Base-by-base conservation (phyloP, 176 grass and related monocot genomes). In the Hyparrhenia diplandra region DNA sequence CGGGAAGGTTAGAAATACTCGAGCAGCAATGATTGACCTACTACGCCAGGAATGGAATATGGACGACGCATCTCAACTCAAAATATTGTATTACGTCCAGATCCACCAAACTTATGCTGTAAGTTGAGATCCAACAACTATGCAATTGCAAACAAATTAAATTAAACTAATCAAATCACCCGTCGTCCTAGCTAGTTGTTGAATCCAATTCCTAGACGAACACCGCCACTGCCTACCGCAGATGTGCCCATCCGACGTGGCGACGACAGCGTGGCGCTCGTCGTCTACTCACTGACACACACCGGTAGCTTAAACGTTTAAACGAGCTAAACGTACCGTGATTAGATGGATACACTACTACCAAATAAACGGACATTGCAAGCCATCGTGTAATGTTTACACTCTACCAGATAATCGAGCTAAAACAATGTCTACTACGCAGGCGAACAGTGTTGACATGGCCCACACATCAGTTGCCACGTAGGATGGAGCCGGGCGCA, bases 31-130 rank as follows among this genome's bases (percentile, higher is more conserved):
- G 66, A 85, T 85, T 82, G 78, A 73, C 36, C 23, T 27, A 25
- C 23, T 0, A 21, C 20, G 66, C 17, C 57, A 60, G 43, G 11
- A 17, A 69, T 27, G 21, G 65, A 81, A 85, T 79, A 47, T 67
- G 13, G 25, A 35, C 4, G 40, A 66, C 13, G 76, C 69, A 28
- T 70, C 31, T 55, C 52, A 55, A 5, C 10, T 36, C 1, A 23
- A 1, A 40, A 35, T 85, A 85, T 89, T 85, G 78, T 88, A 82
- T 85, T 85, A 71, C 69, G n/a, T 73, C 58, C 66, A 82, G 88
- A 89, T 85, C 83, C 87, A 82, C 83, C 83, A 49, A 89, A 89
- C 58, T 82, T 73, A 74, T 84, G 86, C 86, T 35, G 34, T 5
- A 75, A 84, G 70, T 71, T 81, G 42, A 89, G 83, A 89, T 82